Conservation (phyloP, 2,329 filamentous ascomycete species). For the Elsinoe ampelina region DNA sequence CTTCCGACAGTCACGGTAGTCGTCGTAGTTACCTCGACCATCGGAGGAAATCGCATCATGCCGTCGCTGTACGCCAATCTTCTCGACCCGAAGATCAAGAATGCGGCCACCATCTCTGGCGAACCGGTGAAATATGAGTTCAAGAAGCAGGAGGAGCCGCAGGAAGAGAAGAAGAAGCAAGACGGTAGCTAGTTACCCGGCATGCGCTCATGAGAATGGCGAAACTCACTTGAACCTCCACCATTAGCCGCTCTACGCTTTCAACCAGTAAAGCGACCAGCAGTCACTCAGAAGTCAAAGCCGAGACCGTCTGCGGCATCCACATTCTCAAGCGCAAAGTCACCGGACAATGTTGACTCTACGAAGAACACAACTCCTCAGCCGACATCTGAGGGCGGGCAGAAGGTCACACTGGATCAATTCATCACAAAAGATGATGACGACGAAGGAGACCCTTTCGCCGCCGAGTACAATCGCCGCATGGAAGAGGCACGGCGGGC, state of each 20-base stretch:
- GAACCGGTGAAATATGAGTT: slow-evolving; percentile 69
- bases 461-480: slow-evolving; percentile 15
- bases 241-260: slow-evolving; percentile 62
- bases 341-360: slow-evolving; percentile 19
- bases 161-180: slow-evolving; percentile 46
- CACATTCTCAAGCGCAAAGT: slow-evolving; percentile 20
- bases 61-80: slow-evolving; percentile 75
- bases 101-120: slow-evolving; percentile 61
- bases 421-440: slow-evolving; percentile 83
- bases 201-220: slow-evolving; percentile 28
- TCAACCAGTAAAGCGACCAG: slow-evolving; percentile 74
- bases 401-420: slow-evolving; percentile 61
- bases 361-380: slow-evolving; percentile 16
- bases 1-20: not conserved
- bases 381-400: slow-evolving; percentile 15
- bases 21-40: not conserved
- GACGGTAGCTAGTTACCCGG: slow-evolving; percentile 46
- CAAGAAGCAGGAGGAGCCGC: slow-evolving; percentile 44
- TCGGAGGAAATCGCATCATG: not conserved
- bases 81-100: slow-evolving; percentile 44
- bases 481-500: slow-evolving; percentile 33
- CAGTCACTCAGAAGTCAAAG: slow-evolving; percentile 53
- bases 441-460: slow-evolving; percentile 42
- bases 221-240: slow-evolving; percentile 38
- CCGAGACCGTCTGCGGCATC: slow-evolving; percentile 43